Evolutionary conservation across 805 yeast species (phyloP), one percentile per base, ranked within the genome.

Genomic region (Yamadazyma sp.): DNA sequence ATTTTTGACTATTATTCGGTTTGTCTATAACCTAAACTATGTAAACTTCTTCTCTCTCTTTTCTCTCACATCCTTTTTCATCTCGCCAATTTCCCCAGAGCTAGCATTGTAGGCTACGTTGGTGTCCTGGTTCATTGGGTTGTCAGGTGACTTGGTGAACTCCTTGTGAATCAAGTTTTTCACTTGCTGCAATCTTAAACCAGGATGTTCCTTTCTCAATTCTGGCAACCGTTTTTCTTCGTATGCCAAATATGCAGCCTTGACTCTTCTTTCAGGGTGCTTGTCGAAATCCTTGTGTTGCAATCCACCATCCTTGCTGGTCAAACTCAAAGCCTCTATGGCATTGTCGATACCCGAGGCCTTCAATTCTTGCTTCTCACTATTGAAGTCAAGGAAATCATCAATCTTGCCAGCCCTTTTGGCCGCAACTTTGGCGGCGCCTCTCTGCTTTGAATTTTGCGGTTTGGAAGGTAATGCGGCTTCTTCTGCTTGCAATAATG

Each of bases 181-280:
- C 51, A 82, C 64, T 59, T 86, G 95, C 55, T 83, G 85, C 52
- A 80, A 70, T 52, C 95, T 75, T 50, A 86, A 68, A 10, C 95
- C 95, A 4, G 90, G 89, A 50, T 80, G 69, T 59, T 86, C 95
- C 56, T 78, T 71, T 60, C 81, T 79, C 38, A 82, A 40, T 53
- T 82, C 87, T 4, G 93, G 91, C 28, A 83, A 55, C 51, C 91
- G 73, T 39, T 70, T 65, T 45, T 80, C 91, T 51, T 85, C 87
- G 53, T 64, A 86, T 1, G 85, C 87, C 9, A 77, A 71, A 40
- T 70, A 69, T 0, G 95, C 95, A 17, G 91, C 87, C 66, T 85
- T 86, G 62, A 82, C 84, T 55, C 95, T 76, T 62, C 95, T 77
- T 67, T 86, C 95, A 7, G 95, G 95, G 50, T 86, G 95, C 59